These are phyloP conservation scores for Ensete glaucum DNA, from an alignment of 176 grass and related monocot species.

Conservation along the genomic window DNA sequence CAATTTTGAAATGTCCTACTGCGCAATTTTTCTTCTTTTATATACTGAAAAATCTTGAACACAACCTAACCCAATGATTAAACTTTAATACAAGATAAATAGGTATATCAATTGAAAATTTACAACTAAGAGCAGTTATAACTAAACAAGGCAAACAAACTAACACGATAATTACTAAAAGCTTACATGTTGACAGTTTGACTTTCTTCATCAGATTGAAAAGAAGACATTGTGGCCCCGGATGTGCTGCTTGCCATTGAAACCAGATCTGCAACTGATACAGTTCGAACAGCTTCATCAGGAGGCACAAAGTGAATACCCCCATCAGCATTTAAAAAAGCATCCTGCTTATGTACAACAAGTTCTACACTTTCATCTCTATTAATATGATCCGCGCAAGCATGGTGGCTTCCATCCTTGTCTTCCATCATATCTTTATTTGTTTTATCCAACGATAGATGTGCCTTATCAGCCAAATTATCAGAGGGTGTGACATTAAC, in stretches of 20 bases:
- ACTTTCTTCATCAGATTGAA: slow-evolving; percentile 29
- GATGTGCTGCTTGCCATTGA: slow-evolving; percentile 32
- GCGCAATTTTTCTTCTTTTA: too few species aligned
- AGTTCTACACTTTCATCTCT: slow-evolving; percentile 28
- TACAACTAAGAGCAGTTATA: background rate
- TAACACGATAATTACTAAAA: slow-evolving; percentile 22
- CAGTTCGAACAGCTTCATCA: slow-evolving; percentile 25
- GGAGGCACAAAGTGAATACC: slow-evolving; percentile 23
- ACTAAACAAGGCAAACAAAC: background rate
- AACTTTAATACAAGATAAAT: too few species aligned
- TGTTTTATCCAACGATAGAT: slow-evolving; percentile 25
- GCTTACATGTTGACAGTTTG: slow-evolving; percentile 42
- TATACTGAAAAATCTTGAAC: too few species aligned
- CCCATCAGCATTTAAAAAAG: slow-evolving; percentile 14
- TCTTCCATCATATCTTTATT: slow-evolving; percentile 28
- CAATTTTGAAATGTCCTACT: too few species aligned
- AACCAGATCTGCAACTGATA: slow-evolving; percentile 27
- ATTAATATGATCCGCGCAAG: slow-evolving; percentile 19
- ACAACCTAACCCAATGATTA: too few species aligned
- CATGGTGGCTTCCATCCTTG: slow-evolving; percentile 8
- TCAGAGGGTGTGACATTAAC: slow-evolving; percentile 12
- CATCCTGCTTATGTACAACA: slow-evolving; percentile 20
- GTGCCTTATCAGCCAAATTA: slow-evolving; percentile 26
- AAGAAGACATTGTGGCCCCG: slow-evolving; percentile 31
- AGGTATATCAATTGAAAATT: background rate